Evolutionary conservation across 2,329 filamentous ascomycete genomes (phyloP).

Genomic region (Plectosphaerella cucumerina): DNA sequence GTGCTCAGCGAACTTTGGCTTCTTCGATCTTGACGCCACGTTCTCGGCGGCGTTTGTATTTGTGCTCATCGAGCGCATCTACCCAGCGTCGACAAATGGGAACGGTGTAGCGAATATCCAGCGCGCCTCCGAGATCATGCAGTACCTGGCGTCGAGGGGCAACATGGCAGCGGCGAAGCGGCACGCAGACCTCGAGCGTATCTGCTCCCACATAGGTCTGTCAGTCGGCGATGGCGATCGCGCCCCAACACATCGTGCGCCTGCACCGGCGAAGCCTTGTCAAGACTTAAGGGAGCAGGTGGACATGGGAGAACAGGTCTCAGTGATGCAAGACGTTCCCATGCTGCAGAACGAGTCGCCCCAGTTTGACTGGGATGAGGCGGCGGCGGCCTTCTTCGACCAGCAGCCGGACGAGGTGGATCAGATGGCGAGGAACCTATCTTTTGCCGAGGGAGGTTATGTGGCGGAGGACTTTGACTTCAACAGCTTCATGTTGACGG

Average conservation of each 20-base stretch:
- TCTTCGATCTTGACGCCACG: constrained; percentile 11
- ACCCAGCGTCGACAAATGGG: not conserved
- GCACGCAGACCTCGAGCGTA: constrained; percentile 5
- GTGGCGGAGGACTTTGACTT: not conserved
- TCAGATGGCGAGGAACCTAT: not conserved
- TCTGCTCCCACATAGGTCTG: constrained; percentile 3
- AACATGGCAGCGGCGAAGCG: constrained; percentile 3
- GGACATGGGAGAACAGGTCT: no score
- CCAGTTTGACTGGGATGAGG: not conserved
- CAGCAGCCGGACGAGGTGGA: not conserved
- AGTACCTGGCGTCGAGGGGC: constrained; percentile 3
- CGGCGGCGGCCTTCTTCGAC: not conserved
- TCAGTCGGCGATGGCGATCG: not conserved
- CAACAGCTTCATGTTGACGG: not conserved
- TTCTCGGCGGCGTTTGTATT: constrained; percentile 12
- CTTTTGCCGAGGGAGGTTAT: not conserved
- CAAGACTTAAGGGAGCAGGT: not conserved
- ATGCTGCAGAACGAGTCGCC: not conserved
- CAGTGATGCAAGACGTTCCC: not conserved
- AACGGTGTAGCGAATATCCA: constrained; percentile 1
- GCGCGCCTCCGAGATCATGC: not conserved
- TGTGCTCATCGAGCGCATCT: constrained; percentile 7
- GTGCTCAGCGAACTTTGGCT: constrained; percentile 6
- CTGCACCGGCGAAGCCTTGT: not conserved
- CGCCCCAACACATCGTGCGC: not conserved